Base-by-base conservation (phyloP, 2,329 filamentous ascomycete species). In the Dactylellina sp. region DNA sequence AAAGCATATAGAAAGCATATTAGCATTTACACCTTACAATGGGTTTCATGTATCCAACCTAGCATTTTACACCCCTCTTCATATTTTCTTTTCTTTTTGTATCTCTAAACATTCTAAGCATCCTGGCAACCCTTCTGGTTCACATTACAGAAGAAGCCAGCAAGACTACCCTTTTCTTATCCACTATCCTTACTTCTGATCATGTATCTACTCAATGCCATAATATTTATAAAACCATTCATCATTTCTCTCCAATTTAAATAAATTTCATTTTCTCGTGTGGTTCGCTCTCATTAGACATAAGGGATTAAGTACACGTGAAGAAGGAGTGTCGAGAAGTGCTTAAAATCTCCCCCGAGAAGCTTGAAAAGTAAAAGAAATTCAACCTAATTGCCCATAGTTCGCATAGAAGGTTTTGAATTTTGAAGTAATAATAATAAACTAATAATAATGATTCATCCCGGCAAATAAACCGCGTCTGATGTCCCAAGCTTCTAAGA, bases 291-390 rank as follows among this genome's bases (percentile, higher is more conserved):
- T 42, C 53, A 68, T 68, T 68, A 68, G 35, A 46, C 32, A 66
- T 66, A 59, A 66, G 16, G 42, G 32, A 50, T 68, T 68, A 68
- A 68, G 46, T 60, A 60, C 53, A 68, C 9, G 16, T 28, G 22
- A 28, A 53, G 5, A 68, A 68, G 53, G 63, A 68, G 47, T 25
- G 63, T 68, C n/a, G 42, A 61, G 63, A 68, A 68, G 39, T 49
- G 28, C 5, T 53, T 35, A 24, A 5, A 50, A 50, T 28, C 20
- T 14, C 20, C 7, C 6, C 42, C 2, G 4, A 9, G 20, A 46
- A 46, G 20, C 7, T 24, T 7, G 20, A 18, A 22, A 46, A 46
- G 20, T 12, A 42, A 6, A 42, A 42, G 5, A 42, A 42, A 5
- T 12, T 18, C 4, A 32, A 32, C 28, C 28, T 9, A 32, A 32